A percentile compares a stretch with the other conserved stretches of the same genome.
phyloP scores from a whole-genome alignment of 192 early-diverging fungal species.

The Linnemannia hyalina region DNA sequence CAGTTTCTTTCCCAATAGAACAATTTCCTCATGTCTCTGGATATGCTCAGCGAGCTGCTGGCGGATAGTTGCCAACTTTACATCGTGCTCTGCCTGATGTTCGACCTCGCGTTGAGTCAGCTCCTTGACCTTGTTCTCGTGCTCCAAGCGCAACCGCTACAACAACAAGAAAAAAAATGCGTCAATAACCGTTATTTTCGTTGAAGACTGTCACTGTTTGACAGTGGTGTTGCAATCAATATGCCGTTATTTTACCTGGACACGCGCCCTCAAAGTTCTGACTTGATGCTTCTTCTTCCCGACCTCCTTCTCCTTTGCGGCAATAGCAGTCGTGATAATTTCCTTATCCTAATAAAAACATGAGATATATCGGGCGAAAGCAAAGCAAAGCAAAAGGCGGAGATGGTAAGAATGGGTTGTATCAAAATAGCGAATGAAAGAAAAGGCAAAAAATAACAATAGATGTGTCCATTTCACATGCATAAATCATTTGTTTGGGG shows the following conservation, averaged over 20 bases:
- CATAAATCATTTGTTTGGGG: background rate
- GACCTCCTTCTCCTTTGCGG: conserved; percentile 36
- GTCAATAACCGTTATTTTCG: background rate
- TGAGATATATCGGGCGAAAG: background rate
- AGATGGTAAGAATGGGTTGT: background rate
- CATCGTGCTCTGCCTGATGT: conserved; percentile 10
- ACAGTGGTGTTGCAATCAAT: background rate
- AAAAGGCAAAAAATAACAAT: background rate
- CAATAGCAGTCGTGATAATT: conserved; percentile 2
- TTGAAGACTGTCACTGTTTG: background rate
- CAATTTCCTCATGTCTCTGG: conserved; percentile 12
- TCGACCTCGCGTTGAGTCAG: background rate
- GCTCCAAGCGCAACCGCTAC: conserved; percentile 25
- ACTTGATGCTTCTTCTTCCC: conserved; percentile 33
- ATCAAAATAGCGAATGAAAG: background rate
- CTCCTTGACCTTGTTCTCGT: conserved; percentile 24
- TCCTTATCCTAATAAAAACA: conserved; percentile 35
- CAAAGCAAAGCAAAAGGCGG: background rate
- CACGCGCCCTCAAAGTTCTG: conserved; percentile 29
- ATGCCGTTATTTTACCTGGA: conserved; percentile 14
- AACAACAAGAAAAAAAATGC: background rate
- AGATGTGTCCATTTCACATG: background rate
- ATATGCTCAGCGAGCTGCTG: conserved; percentile 11
- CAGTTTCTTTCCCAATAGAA: conserved; percentile 18
- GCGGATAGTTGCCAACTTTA: conserved; percentile 4